Evolutionary conservation across 2,329 filamentous ascomycete genomes (phyloP), one percentile per base, ranked within the genome.

Genomic region (Trichoderma polysporum): DNA sequence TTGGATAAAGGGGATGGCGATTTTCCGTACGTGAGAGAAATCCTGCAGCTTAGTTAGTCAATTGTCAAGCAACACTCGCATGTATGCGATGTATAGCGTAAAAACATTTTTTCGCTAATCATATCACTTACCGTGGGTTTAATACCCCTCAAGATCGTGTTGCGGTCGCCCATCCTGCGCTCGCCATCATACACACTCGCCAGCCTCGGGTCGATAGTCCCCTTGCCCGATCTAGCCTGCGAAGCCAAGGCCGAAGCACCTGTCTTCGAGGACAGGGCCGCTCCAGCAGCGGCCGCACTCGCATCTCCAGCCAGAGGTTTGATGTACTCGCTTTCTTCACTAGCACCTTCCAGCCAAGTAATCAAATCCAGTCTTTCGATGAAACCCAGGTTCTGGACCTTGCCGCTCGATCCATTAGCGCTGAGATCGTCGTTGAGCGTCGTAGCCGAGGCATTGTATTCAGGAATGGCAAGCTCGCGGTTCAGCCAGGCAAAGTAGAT

Each of bases 401-500:
- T 88, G 66, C 89, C 89, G 22, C 83, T 82, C 12, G 84, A 83
- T 19, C 86, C 88, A 1, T 82, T 83, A 12, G 85, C 86, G 4
- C 82, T 83, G 35, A 97, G 83, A 74, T 89, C 59, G 22, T 92
- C 89, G 76, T 97, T 97, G 66, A 98, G 84, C 71, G 89, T 85
- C 73, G 91, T 89, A 15, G 92, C 91, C 0, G 91, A 90, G 29
- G 91, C 88, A 79, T 97, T 95, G 84, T 98, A 98, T 73, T 97
- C 93, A 12, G 92, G 91, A 71, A 97, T 93, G 64, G 91, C 88
- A 65, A 91, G 88, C 81, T 98, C 94, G 78, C 93, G 93, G 80
- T 97, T 96, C 74, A 92, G 85, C 93, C 93, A 99, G 66, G 93
- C 93, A 76, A 98, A 97, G 83, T 94, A 97, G 79, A 97, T 94